These are phyloP conservation scores for Microcyclospora tardicrescens DNA, from an alignment of 2,329 filamentous ascomycete genomes.

Conservation along the genomic window DNA sequence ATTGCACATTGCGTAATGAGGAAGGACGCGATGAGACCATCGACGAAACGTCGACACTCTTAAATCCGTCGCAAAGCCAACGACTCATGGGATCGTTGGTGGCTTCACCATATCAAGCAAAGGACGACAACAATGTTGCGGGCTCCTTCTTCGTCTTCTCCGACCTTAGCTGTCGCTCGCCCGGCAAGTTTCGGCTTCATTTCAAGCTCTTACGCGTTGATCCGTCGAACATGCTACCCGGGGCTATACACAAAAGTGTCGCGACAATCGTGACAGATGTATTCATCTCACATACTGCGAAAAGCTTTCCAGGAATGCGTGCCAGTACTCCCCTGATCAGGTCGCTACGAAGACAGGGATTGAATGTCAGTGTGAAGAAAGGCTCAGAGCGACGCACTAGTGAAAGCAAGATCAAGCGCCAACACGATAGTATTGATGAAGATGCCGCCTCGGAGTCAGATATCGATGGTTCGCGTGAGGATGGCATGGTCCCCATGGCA, in stretches of 20 bases:
- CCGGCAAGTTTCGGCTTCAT: slow-evolving; percentile 60
- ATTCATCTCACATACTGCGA: slow-evolving; percentile 73
- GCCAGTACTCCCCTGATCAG: slow-evolving; percentile 64
- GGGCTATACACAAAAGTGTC: slow-evolving; percentile 36
- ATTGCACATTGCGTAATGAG: slow-evolving; percentile 64
- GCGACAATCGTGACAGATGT: slow-evolving; percentile 49
- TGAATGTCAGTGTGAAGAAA: slow-evolving; percentile 76
- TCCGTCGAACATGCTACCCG: slow-evolving; percentile 43
- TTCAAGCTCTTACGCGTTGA: slow-evolving; percentile 65
- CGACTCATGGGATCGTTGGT: slow-evolving; percentile 70
- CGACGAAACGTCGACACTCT: slow-evolving; percentile 30
- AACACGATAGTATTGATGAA: slow-evolving; percentile 60
- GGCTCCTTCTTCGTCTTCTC: slow-evolving; percentile 81
- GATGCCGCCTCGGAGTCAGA: slow-evolving; percentile 33
- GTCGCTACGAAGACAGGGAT: slow-evolving; percentile 63
- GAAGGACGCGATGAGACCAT: slow-evolving; percentile 55
- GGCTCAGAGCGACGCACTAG: slow-evolving; percentile 49
- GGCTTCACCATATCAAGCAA: slow-evolving; percentile 61
- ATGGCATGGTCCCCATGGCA: too few relatives aligned
- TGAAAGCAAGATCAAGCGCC: slow-evolving; percentile 17
- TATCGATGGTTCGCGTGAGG: too few relatives aligned
- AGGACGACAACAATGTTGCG: slow-evolving; percentile 58
- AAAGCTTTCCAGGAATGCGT: slow-evolving; percentile 76
- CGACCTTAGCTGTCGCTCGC: slow-evolving; percentile 66
- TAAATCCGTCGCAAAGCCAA: slow-evolving; percentile 55